Conservation (phyloP, 2,329 filamentous ascomycete species). For the Nothomitra cinnamomea region DNA sequence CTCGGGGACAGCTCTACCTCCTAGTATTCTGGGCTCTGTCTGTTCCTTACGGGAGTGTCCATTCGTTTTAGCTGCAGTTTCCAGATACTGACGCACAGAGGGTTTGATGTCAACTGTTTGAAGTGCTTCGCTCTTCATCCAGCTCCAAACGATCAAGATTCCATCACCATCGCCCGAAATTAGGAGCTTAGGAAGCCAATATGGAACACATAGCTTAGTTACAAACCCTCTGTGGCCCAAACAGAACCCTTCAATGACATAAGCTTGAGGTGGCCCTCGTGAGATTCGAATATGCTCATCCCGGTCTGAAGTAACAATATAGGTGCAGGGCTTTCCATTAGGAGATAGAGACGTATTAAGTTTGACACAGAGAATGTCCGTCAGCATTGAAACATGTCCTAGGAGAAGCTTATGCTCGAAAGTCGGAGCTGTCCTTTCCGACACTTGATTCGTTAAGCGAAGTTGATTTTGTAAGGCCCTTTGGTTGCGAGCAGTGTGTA, state of each 20-base stretch:
- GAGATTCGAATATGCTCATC: slow-evolving; percentile 83
- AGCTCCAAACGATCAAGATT: slow-evolving; percentile 67
- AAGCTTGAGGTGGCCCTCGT: slow-evolving; percentile 61
- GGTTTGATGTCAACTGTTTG: slow-evolving; percentile 33
- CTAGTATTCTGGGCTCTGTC: neutral
- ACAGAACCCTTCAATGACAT: slow-evolving; percentile 81
- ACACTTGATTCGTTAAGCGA: slow-evolving; percentile 23
- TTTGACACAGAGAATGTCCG: slow-evolving; percentile 46
- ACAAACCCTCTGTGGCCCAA: slow-evolving; percentile 79
- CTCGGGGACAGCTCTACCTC: neutral
- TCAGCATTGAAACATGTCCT: slow-evolving; percentile 91
- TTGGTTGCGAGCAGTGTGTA: slow-evolving; percentile 47
- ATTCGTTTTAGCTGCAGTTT: neutral
- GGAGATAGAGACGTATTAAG: slow-evolving; percentile 30
- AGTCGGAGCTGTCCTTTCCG: slow-evolving; percentile 30
- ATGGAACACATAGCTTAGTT: slow-evolving; percentile 52
- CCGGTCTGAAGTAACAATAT: slow-evolving; percentile 50
- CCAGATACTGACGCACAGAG: slow-evolving; percentile 8
- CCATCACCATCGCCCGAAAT: slow-evolving; percentile 79
- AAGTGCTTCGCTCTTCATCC: slow-evolving; percentile 40
- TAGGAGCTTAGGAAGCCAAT: slow-evolving; percentile 39
- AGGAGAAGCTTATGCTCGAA: slow-evolving; percentile 69
- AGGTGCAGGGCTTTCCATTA: slow-evolving; percentile 32
- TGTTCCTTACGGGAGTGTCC: neutral
- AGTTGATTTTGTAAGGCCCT: slow-evolving; percentile 42